These are phyloP conservation scores for Ogataea paradorogensis DNA, from an alignment of 805 yeast genomes.

Conservation along the genomic window DNA sequence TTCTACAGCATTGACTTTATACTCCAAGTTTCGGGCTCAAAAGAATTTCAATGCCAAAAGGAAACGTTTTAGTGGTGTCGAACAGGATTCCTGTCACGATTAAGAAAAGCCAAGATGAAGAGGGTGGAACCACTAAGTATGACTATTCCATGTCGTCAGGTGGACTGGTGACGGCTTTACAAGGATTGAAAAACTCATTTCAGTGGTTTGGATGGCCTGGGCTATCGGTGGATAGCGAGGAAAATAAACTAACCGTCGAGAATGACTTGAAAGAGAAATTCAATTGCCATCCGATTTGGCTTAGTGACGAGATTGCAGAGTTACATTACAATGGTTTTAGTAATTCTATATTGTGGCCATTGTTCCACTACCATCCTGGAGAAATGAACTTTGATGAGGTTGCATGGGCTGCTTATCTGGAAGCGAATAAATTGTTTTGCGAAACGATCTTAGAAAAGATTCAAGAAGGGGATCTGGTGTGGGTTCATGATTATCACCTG, in stretches of 20 bases:
- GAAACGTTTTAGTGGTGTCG: constrained; percentile 87
- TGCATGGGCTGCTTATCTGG: constrained; percentile 97
- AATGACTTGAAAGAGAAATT: constrained; percentile 71
- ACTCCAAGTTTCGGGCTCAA: no score
- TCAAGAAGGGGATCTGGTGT: constrained; percentile 80
- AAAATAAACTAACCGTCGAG: constrained; percentile 65
- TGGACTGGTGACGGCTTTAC: constrained; percentile 93
- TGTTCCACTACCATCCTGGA: constrained; percentile 98
- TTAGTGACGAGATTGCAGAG: constrained; percentile 88
- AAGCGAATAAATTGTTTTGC: constrained; percentile 85
- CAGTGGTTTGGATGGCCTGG: constrained; percentile 99
- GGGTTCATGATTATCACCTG: constrained; percentile 98
- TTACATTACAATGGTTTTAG: constrained; percentile 95
- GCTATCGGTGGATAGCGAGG: constrained; percentile 70
- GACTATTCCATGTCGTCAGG: constrained; percentile 94
- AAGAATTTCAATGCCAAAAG: constrained; percentile 27
- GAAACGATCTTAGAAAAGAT: constrained; percentile 64
- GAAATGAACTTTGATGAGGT: constrained; percentile 97
- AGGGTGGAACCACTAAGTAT: constrained; percentile 51
- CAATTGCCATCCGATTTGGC: constrained; percentile 85
- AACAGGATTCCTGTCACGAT: constrained; percentile 95
- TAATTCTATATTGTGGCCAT: constrained; percentile 94
- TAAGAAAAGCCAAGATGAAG: constrained; percentile 37
- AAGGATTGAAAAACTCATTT: constrained; percentile 84
- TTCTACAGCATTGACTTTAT: no score